Percentiles rank a stretch among this genome's conserved stretches.
These are phyloP conservation scores for Pseudoneurospora amorphoporcata DNA, from an alignment of 495 filamentous ascomycete species.

Conservation along the genomic window DNA sequence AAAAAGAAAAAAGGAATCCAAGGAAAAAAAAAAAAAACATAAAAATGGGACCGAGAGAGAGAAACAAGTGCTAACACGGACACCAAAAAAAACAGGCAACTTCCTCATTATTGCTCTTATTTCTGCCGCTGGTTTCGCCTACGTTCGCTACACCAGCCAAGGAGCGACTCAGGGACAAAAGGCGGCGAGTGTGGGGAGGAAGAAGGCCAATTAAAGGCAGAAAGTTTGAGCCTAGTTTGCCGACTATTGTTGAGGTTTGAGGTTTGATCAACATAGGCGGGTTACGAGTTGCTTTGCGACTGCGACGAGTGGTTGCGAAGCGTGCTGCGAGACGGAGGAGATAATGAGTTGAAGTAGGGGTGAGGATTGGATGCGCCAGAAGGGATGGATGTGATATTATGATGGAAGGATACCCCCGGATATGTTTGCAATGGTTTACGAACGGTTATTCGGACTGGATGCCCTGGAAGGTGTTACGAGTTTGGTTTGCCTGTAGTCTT, in stretches of 20 bases:
- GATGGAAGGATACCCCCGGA: not conserved
- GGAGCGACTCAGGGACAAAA: constrained; percentile 10
- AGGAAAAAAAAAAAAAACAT: too few relatives aligned
- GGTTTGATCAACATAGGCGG: not conserved
- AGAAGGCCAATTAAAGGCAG: constrained; percentile 14
- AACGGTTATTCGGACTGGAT: not conserved
- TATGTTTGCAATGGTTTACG: not conserved
- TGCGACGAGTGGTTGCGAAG: not conserved
- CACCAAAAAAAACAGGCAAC: constrained; percentile 13
- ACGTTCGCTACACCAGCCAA: constrained; percentile 17
- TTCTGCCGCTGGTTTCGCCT: constrained; percentile 15
- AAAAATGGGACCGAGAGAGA: not conserved
- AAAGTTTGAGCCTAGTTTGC: not conserved
- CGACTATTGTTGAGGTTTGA: not conserved
- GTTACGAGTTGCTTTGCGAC: not conserved
- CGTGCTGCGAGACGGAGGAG: not conserved
- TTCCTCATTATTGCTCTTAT: constrained; percentile 23
- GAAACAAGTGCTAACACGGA: not conserved
- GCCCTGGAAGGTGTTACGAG: not conserved
- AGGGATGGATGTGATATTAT: not conserved
- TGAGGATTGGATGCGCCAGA: not conserved
- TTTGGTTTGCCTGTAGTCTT: not conserved
- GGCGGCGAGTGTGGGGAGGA: constrained; percentile 3
- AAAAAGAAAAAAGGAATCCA: too few relatives aligned
- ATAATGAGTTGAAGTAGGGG: not conserved